Percentiles rank a stretch among this genome's conserved stretches.
These are phyloP conservation scores for Auxenochlorella pyrenoidosa DNA, from an alignment of 139 green algal species.

Conservation along the genomic window DNA sequence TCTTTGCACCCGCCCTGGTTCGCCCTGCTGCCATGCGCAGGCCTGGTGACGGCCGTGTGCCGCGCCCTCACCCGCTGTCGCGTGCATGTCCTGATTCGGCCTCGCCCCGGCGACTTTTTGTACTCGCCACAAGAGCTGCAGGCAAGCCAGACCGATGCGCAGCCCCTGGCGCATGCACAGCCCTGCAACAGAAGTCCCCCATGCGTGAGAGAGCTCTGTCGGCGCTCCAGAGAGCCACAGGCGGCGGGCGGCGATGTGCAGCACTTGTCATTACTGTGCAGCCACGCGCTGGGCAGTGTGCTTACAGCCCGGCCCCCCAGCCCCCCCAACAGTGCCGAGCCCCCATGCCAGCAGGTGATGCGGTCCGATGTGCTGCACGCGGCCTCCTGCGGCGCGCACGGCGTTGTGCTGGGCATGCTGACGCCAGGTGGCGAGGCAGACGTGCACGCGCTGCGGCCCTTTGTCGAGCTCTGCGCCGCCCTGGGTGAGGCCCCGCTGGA, in stretches of 20 bases:
- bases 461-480: constrained; percentile 27
- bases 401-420: constrained; percentile 42
- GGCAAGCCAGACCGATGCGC: background rate
- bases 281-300: too few relatives aligned
- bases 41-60: constrained; percentile 18
- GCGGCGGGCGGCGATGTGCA: background rate
- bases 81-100: constrained; percentile 41
- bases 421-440: background rate
- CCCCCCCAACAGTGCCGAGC: too few relatives aligned
- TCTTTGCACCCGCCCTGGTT: background rate
- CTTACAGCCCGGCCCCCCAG: background rate
- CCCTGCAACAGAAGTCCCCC: too few relatives aligned
- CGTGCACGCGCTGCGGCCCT: constrained; percentile 6
- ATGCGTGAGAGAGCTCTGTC: too few relatives aligned
- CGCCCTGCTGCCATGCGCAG: background rate
- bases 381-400: constrained; percentile 29
- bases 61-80: background rate
- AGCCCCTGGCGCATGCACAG: too few relatives aligned
- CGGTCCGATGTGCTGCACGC: constrained; percentile 36
- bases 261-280: background rate
- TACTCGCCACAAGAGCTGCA: constrained; percentile 37
- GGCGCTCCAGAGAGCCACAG: background rate
- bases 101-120: constrained; percentile 39
- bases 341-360: constrained; percentile 30
- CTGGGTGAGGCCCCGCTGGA: background rate